These are phyloP conservation scores for Entomortierella chlamydospora DNA, from an alignment of 192 early-diverging fungal genomes.

Conservation along the genomic window DNA sequence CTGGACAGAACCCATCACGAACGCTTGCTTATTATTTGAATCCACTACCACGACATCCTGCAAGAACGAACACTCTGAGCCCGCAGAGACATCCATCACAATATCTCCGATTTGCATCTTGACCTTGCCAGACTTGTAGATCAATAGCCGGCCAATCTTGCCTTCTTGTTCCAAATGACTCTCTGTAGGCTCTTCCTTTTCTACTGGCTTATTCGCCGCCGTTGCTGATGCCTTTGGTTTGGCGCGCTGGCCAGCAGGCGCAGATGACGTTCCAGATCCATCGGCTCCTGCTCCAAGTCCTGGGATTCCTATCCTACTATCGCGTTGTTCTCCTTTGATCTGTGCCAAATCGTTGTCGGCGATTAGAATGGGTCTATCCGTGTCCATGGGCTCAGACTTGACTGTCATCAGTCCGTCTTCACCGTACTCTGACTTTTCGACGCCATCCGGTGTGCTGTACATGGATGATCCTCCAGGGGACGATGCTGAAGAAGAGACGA, in stretches of 20 bases:
- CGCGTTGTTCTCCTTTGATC: constrained; percentile 28
- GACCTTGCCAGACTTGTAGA: constrained; percentile 75
- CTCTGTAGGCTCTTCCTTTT: constrained; percentile 18
- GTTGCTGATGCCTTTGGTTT: constrained; percentile 26
- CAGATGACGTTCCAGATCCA: constrained; percentile 3
- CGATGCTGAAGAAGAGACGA: constrained; percentile 13
- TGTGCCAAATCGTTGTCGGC: constrained; percentile 14
- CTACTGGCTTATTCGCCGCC: constrained; percentile 8
- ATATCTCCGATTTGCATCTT: constrained; percentile 72
- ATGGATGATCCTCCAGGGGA: constrained; percentile 21
- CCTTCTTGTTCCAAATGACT: constrained; percentile 60
- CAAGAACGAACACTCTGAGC: constrained; percentile 65
- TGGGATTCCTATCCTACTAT: constrained; percentile 10
- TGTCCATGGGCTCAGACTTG: constrained; percentile 46
- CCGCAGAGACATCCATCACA: constrained; percentile 67
- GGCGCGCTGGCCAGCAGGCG: constrained; percentile 31
- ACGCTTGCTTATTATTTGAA: constrained; percentile 57
- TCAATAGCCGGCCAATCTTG: constrained; percentile 66
- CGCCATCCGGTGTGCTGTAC: constrained; percentile 20
- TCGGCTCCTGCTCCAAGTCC: constrained; percentile 4
- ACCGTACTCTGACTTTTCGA: constrained; percentile 12
- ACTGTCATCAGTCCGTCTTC: constrained; percentile 45
- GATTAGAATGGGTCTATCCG: constrained; percentile 30
- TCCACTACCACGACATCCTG: constrained; percentile 73
- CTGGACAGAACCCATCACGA: constrained; percentile 68